Evolutionary conservation across 768 basidiomycete species (phyloP), one percentile per base, ranked within the genome.

Genomic region (Tremella fuciformis): DNA sequence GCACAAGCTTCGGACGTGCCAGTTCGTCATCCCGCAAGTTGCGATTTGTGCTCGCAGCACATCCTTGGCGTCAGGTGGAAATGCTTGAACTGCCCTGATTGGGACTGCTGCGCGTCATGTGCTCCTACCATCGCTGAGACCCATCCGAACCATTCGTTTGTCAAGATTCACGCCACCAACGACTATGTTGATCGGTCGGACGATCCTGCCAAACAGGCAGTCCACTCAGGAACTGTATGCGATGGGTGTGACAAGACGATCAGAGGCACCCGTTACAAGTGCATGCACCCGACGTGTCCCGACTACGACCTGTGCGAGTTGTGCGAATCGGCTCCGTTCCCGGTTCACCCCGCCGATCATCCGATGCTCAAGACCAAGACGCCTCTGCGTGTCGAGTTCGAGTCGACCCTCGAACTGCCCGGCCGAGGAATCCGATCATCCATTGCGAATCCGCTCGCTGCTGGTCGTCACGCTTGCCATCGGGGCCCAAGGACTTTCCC

Each of bases 251-350:
- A 74, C 38, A 47, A 58, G 9, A 52, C 52, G 16, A 68, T 76
- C 56, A 51, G 52, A 22, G 75, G 75, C 6, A 41, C 60, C 0
- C 54, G 75, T 11, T 76, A 71, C 73, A 76, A 76, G 67, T 76
- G 75, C 53, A 68, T 73, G 60, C 76, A 78, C 69, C 76, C 76
- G 8, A 57, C 57, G 38, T 78, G 78, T 59, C 68, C 72, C 16
- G 76, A 78, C 59, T 77, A 71, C 53, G 78, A 78, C 56, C 67
- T 77, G 1, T 78, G 76, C 58, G 72, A 71, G 38, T 58, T 62
- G 21, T 78, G 75, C 69, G 76, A 78, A 57, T 59, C 70, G 1
- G 21, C 62, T 1, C 71, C 75, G 7, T 59, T 64, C 26, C 56
- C 64, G 1, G 55, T 59, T 2, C 76, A 78, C 57, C 73, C 74